These are phyloP conservation scores for Pisolithus marmoratus DNA, from an alignment of 768 basidiomycete genomes.

Conservation along the genomic window DNA sequence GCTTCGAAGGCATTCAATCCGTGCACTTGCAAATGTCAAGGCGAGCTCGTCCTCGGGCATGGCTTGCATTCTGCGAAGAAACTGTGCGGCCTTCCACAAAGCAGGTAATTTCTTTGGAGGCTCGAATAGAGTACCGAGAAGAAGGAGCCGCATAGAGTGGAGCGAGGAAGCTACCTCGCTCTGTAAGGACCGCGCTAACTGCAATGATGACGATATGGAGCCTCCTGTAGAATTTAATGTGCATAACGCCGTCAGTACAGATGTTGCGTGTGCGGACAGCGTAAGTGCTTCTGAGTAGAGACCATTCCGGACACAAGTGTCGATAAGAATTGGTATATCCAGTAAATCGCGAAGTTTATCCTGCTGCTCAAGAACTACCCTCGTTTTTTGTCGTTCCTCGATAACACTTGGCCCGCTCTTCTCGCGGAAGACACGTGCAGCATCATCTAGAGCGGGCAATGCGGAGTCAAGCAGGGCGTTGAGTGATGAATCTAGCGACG, in stretches of 20 bases:
- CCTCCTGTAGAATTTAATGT: constrained; percentile 31
- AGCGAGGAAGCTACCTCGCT: constrained; percentile 64
- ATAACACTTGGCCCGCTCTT: constrained; percentile 68
- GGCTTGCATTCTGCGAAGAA: constrained; percentile 77
- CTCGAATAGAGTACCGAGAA: constrained; percentile 74
- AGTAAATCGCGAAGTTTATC: constrained; percentile 90
- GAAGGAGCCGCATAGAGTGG: constrained; percentile 64
- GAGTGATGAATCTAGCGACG: constrained; percentile 71
- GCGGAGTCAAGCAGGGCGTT: constrained; percentile 56
- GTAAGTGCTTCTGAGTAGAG: constrained; percentile 91
- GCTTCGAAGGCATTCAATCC: constrained; percentile 56
- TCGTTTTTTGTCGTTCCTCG: constrained; percentile 65
- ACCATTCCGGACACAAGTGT: constrained; percentile 89
- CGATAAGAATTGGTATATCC: constrained; percentile 85
- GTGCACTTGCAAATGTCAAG: constrained; percentile 74
- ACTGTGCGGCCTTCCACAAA: constrained; percentile 85
- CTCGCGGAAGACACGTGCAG: constrained; percentile 64
- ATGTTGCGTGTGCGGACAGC: constrained; percentile 64
- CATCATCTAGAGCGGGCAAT: constrained; percentile 73
- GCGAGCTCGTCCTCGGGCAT: constrained; percentile 74
- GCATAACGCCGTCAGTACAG: constrained; percentile 36
- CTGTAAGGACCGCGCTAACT: constrained; percentile 44
- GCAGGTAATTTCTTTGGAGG: constrained; percentile 80
- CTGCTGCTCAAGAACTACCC: constrained; percentile 87
- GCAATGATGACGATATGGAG: constrained; percentile 38